phyloP scores from a whole-genome alignment of 331 rosid genomes.

The Pyrus hybrid region DNA sequence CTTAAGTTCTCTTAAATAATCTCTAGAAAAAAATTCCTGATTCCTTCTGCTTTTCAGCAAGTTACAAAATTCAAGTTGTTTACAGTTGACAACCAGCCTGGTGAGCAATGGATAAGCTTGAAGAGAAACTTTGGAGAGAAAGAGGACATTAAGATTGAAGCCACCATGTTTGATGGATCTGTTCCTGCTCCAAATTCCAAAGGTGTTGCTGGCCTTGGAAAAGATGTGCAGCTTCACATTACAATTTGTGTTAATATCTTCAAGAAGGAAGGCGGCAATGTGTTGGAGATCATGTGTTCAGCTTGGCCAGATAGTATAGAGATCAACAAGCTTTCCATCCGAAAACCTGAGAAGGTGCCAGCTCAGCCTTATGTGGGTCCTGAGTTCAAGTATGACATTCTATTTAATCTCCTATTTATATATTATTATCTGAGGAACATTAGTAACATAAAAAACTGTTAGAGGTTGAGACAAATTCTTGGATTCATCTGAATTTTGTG shows the following conservation, averaged over 20 bases:
- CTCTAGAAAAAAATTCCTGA: background rate
- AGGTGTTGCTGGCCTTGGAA: slow-evolving; percentile 21
- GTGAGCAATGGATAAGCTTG: slow-evolving; percentile 74
- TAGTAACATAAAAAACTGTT: background rate
- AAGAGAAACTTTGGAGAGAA: slow-evolving; percentile 37
- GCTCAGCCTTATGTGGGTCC: slow-evolving; percentile 71
- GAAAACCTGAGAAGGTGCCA: slow-evolving; percentile 16
- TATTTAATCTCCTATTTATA: background rate
- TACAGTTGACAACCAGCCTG: slow-evolving; percentile 50
- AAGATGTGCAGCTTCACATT: slow-evolving; percentile 60
- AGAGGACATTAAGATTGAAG: slow-evolving; percentile 73
- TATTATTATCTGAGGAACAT: background rate
- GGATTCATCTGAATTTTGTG: background rate
- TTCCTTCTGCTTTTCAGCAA: slow-evolving; percentile 36
- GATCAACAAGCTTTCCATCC: slow-evolving; percentile 39
- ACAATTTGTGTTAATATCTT: slow-evolving; percentile 51
- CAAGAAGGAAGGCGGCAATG: slow-evolving; percentile 38
- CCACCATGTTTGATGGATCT: slow-evolving; percentile 63
- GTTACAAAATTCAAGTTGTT: slow-evolving; percentile 43
- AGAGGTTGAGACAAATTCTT: background rate
- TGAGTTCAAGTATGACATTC: slow-evolving; percentile 53
- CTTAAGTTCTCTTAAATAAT: background rate
- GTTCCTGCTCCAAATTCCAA: slow-evolving; percentile 34
- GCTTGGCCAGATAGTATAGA: slow-evolving; percentile 71
- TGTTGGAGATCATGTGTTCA: slow-evolving; percentile 68